Evolutionary conservation across 2,329 filamentous ascomycete species (phyloP).

Genomic region (Colletotrichum kahawae): DNA sequence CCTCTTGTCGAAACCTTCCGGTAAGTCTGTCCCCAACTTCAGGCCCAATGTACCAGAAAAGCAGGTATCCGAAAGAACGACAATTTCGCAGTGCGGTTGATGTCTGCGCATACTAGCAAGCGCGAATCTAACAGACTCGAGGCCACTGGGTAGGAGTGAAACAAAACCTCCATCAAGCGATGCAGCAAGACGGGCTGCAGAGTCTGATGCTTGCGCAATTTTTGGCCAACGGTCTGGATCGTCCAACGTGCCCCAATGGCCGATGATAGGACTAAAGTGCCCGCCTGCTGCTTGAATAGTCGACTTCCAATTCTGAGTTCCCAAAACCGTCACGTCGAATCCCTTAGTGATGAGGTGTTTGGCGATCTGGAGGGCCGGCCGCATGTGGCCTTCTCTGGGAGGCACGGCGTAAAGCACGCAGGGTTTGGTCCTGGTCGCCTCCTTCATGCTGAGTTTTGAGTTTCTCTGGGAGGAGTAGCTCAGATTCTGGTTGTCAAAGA

Average conservation of each 20-base stretch:
- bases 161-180: constrained; percentile 2
- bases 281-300: background rate
- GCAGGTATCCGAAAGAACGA: constrained; percentile 3
- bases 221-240: constrained; percentile 2
- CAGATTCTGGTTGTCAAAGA: background rate
- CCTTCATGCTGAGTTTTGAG: background rate
- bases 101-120: background rate
- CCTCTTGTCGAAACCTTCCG: background rate
- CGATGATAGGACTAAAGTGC: constrained; percentile 4
- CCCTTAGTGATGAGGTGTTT: background rate
- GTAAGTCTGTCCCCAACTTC: background rate
- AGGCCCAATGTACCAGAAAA: background rate
- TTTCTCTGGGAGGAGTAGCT: background rate
- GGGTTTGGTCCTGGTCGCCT: background rate
- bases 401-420: background rate
- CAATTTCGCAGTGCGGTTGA: background rate
- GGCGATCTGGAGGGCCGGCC: constrained; percentile 5
- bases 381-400: constrained; percentile 7
- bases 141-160: background rate
- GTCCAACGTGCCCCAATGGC: constrained; percentile 1
- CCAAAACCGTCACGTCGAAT: background rate
- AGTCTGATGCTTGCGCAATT: background rate
- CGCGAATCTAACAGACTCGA: background rate
- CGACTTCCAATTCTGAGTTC: background rate
- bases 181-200: background rate